A percentile compares a stretch with the other conserved stretches of the same genome.
These are phyloP conservation scores for Starmera pachycereana DNA, from an alignment of 805 yeast genomes.

Conservation along the genomic window DNA sequence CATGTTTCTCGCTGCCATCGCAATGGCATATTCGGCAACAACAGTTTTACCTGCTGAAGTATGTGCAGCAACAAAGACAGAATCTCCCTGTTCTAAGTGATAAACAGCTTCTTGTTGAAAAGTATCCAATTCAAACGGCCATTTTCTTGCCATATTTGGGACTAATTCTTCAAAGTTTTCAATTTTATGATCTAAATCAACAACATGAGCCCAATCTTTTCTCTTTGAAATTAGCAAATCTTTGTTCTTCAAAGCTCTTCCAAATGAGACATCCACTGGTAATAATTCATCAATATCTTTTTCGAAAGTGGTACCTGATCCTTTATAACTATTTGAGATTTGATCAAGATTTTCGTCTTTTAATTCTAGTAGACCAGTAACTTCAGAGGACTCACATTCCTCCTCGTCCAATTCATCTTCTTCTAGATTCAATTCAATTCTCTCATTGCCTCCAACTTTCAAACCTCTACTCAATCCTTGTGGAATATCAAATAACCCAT, in stretches of 20 bases:
- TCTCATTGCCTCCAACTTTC: slow-evolving; percentile 1
- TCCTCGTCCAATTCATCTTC: neutral
- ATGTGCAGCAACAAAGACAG: slow-evolving; percentile 98
- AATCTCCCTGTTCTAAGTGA: slow-evolving; percentile 94
- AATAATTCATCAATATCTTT: slow-evolving; percentile 38
- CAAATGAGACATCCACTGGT: slow-evolving; percentile 41
- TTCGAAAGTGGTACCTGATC: slow-evolving; percentile 10
- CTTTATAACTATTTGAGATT: neutral
- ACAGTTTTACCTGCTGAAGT: slow-evolving; percentile 99
- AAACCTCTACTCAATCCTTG: slow-evolving; percentile 78
- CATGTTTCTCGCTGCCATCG: slow-evolving; percentile 93
- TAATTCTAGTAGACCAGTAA: slow-evolving; percentile 6
- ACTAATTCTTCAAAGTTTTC: slow-evolving; percentile 81
- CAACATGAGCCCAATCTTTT: slow-evolving; percentile 90
- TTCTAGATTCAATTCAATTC: slow-evolving; percentile 19
- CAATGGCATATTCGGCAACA: slow-evolving; percentile 96
- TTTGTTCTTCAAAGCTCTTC: slow-evolving; percentile 23
- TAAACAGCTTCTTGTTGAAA: slow-evolving; percentile 96
- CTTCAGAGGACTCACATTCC: neutral
- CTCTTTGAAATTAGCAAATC: slow-evolving; percentile 21
- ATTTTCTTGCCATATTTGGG: slow-evolving; percentile 85
- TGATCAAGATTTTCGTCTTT: slow-evolving; percentile 8
- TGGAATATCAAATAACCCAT: slow-evolving; percentile 76
- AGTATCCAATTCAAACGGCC: slow-evolving; percentile 92
- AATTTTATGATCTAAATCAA: slow-evolving; percentile 73